phyloP scores from a whole-genome alignment of 768 basidiomycete genomes.

The Inosperma sp. region DNA sequence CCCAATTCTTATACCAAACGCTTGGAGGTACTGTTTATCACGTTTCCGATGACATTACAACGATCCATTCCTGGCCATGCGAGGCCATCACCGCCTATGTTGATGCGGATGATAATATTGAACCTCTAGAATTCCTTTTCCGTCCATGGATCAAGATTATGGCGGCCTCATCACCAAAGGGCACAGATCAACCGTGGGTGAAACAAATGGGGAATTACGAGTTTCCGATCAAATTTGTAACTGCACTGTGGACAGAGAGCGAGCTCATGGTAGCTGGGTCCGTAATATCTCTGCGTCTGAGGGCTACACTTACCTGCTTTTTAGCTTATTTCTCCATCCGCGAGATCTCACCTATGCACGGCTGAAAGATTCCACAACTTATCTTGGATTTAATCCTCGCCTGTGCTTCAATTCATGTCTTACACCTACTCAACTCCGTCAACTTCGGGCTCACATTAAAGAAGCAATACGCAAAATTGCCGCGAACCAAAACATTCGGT shows the following conservation, averaged over 20 bases:
- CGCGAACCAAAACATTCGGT: background rate
- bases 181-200: background rate
- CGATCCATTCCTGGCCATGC: background rate
- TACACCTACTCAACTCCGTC: background rate
- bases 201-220: slow-evolving; percentile 4
- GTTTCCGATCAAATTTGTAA: background rate
- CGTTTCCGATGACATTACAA: background rate
- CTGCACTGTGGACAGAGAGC: slow-evolving; percentile 4
- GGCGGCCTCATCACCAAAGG: slow-evolving; percentile 2
- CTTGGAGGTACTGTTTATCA: slow-evolving; percentile 1
- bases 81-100: background rate
- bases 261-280: slow-evolving; percentile 5
- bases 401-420: background rate
- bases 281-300: background rate
- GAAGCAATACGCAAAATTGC: background rate
- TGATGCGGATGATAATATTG: background rate
- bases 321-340: slow-evolving; percentile 2
- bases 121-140: background rate
- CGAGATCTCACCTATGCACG: slow-evolving; percentile 1
- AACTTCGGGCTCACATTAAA: background rate
- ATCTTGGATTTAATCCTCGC: background rate
- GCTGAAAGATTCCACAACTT: background rate
- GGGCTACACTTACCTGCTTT: background rate
- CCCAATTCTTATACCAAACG: background rate
- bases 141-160: slow-evolving; percentile 2